Percentiles rank a stretch among this genome's conserved stretches.
These are phyloP conservation scores for Alternaria infectoria DNA, from an alignment of 2,329 filamentous ascomycete species.

Conservation along the genomic window DNA sequence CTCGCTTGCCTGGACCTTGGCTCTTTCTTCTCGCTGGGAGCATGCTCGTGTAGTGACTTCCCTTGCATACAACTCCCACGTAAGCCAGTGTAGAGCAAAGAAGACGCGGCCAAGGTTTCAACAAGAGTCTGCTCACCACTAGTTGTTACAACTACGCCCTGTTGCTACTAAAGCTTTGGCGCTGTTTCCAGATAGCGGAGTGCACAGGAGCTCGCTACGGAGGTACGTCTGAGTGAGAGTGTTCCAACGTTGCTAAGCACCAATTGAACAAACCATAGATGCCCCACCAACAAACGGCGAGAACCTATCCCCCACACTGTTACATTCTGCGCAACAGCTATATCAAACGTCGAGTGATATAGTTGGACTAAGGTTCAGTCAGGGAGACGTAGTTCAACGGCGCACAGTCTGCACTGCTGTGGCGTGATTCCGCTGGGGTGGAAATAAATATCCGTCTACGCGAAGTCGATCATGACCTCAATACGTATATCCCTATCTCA, in stretches of 20 bases:
- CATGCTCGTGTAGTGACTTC: background rate
- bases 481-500: background rate
- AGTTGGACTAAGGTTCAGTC: background rate
- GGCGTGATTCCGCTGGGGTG: background rate
- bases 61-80: background rate
- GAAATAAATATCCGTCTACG: background rate
- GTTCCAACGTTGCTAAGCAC: background rate
- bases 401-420: background rate
- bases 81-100: background rate
- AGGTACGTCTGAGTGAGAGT: background rate
- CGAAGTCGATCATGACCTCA: background rate
- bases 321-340: background rate
- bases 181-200: background rate
- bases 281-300: background rate
- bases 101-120: background rate
- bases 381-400: background rate
- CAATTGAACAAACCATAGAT: background rate
- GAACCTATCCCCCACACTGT: background rate
- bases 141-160: background rate
- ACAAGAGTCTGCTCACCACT: background rate
- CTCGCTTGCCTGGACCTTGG: background rate
- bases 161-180: background rate
- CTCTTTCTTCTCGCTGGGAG: background rate
- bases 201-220: background rate
- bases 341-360: background rate